Percentiles rank a stretch among this genome's conserved stretches.
phyloP scores from a whole-genome alignment of 495 filamentous ascomycete genomes.

The Ascodesmis nigricans region DNA sequence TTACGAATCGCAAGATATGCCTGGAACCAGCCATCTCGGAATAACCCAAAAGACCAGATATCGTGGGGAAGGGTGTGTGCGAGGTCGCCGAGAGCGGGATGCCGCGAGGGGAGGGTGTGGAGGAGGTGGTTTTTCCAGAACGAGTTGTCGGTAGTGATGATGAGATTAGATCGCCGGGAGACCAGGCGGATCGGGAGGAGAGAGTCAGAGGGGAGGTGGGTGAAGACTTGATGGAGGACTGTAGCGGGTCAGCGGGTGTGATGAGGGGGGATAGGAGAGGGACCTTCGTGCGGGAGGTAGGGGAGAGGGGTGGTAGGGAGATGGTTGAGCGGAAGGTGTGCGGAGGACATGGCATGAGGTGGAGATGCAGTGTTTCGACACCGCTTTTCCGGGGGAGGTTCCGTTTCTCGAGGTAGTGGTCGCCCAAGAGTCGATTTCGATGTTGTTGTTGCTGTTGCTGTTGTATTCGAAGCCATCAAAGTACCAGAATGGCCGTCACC shows the following conservation, averaged over 20 bases:
- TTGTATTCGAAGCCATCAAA: no score
- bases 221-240: slow-evolving; percentile 21
- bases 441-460: no score
- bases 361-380: no score
- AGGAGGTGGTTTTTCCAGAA: slow-evolving; percentile 15
- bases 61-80: slow-evolving; percentile 3
- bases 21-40: slow-evolving; percentile 18
- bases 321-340: no score
- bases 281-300: no score
- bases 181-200: slow-evolving; percentile 12
- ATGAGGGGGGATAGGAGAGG: no score
- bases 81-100: slow-evolving; percentile 10
- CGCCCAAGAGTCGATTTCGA: no score
- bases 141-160: slow-evolving; percentile 15
- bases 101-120: slow-evolving; percentile 3
- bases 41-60: slow-evolving; percentile 15
- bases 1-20: slow-evolving; percentile 11
- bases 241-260: slow-evolving; percentile 2
- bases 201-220: slow-evolving; percentile 8
- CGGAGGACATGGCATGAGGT: no score
- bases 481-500: no score
- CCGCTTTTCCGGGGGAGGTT: no score
- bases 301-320: no score
- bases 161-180: slow-evolving; percentile 4
- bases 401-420: no score